phyloP scores from a whole-genome alignment of 148 eudicot species.

The Vaccinium corymbosum region DNA sequence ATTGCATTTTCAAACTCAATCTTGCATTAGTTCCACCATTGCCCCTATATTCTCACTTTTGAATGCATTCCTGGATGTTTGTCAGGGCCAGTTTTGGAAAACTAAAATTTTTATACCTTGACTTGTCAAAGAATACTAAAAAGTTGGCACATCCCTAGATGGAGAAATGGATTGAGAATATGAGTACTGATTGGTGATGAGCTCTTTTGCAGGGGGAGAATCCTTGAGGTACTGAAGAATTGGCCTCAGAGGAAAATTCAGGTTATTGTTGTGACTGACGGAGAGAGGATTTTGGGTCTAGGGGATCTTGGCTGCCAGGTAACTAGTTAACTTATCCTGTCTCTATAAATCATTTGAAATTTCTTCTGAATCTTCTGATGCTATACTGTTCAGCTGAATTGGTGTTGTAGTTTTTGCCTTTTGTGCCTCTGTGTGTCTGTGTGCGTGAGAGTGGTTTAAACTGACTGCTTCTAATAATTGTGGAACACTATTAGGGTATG shows the following conservation, averaged over 20 bases:
- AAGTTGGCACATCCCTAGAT: neutral
- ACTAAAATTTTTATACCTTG: neutral
- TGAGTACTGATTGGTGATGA: constrained; percentile 14
- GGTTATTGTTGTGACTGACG: constrained; percentile 98
- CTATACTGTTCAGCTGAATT: neutral
- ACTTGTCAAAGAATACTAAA: neutral
- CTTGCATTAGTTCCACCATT: neutral
- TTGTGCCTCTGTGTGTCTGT: neutral
- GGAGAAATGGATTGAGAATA: neutral
- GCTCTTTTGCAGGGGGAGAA: constrained; percentile 57
- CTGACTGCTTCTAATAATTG: constrained; percentile 1
- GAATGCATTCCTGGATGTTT: neutral
- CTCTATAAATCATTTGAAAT: neutral
- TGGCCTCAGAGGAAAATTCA: constrained; percentile 95
- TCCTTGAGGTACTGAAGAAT: constrained; percentile 85
- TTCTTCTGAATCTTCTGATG: no score
- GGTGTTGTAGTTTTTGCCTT: neutral
- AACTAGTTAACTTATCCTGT: neutral
- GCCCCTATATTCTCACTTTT: neutral
- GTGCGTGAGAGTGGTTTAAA: neutral
- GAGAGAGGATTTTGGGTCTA: constrained; percentile 94
- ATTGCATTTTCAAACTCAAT: neutral
- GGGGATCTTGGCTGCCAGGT: constrained; percentile 99
- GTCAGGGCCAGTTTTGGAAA: neutral
- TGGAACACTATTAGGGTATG: constrained; percentile 67